These are phyloP conservation scores for Aspergillus sp. DNA, from an alignment of 2,329 filamentous ascomycete genomes.

Conservation along the genomic window DNA sequence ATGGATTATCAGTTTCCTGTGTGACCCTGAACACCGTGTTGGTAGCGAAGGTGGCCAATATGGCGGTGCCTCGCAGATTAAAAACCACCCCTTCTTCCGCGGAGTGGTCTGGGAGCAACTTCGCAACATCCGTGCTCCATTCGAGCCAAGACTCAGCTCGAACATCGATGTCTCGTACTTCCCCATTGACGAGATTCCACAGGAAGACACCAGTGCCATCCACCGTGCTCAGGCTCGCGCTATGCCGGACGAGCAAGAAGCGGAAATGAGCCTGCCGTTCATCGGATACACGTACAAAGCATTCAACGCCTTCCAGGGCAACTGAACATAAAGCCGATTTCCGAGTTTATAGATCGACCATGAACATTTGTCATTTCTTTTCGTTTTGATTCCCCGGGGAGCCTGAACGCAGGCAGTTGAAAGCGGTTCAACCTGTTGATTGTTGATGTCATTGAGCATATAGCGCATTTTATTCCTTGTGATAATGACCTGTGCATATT, in stretches of 20 bases:
- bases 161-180: slow-evolving; percentile 98
- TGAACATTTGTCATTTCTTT: slow-evolving; percentile 4
- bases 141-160: slow-evolving; percentile 86
- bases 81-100: slow-evolving; percentile 89
- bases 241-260: slow-evolving; percentile 68
- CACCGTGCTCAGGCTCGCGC: slow-evolving; percentile 76
- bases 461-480: slow-evolving; percentile 22
- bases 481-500: slow-evolving; percentile 21
- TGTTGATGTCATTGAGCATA: slow-evolving; percentile 28
- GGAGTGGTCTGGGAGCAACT: slow-evolving; percentile 93
- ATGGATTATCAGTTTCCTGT: slow-evolving; percentile 64
- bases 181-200: slow-evolving; percentile 96
- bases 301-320: slow-evolving; percentile 61
- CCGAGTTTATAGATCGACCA: slow-evolving; percentile 11
- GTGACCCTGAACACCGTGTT: slow-evolving; percentile 85
- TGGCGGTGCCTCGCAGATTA: slow-evolving; percentile 83
- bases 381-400: slow-evolving; percentile 7
- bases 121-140: slow-evolving; percentile 86
- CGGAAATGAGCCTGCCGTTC: slow-evolving; percentile 93
- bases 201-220: slow-evolving; percentile 84
- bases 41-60: slow-evolving; percentile 56
- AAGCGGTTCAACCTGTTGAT: slow-evolving; percentile 19
- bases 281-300: slow-evolving; percentile 98
- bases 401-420: slow-evolving; percentile 25
- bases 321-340: slow-evolving; percentile 20